phyloP scores from a whole-genome alignment of 257 asterid genomes.

The Gynochthodes officinalis region DNA sequence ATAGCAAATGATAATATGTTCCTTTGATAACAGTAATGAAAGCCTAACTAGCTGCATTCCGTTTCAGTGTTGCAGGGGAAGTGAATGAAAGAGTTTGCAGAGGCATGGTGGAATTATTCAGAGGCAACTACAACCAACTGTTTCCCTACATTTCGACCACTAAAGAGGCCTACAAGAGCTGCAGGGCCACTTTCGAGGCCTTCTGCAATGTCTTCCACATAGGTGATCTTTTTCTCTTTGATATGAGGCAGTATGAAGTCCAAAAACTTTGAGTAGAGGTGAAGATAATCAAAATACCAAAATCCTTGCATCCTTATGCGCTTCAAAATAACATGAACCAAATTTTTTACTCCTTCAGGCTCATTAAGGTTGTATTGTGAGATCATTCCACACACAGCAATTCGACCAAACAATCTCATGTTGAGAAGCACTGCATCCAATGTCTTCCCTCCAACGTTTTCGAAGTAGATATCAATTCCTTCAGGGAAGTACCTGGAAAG shows the following conservation, averaged over 20 bases:
- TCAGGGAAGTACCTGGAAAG: constrained; percentile 38
- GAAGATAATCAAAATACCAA: neutral
- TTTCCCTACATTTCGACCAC: constrained; percentile 2
- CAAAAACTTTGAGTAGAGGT: neutral
- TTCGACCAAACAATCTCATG: constrained; percentile 40
- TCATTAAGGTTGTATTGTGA: constrained; percentile 46
- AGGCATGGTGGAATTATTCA: neutral
- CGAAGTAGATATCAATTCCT: constrained; percentile 54
- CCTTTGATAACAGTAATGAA: too few species aligned
- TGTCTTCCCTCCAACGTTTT: constrained; percentile 57
- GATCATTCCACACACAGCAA: constrained; percentile 53
- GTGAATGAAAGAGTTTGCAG: neutral
- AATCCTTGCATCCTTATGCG: constrained; percentile 42
- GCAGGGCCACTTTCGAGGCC: constrained; percentile 12
- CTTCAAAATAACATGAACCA: constrained; percentile 20
- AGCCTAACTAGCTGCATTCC: too few species aligned
- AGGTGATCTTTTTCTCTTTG: neutral
- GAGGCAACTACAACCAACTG: neutral
- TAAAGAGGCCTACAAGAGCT: constrained; percentile 8
- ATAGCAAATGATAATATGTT: too few species aligned
- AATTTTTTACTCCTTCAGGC: constrained; percentile 38
- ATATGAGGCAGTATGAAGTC: neutral
- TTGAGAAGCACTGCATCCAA: constrained; percentile 50
- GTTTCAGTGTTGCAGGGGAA: too few species aligned
- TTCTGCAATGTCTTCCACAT: constrained; percentile 6